Conservation (phyloP, 176 grass and related monocot genomes). For the Aegilops longissima region DNA sequence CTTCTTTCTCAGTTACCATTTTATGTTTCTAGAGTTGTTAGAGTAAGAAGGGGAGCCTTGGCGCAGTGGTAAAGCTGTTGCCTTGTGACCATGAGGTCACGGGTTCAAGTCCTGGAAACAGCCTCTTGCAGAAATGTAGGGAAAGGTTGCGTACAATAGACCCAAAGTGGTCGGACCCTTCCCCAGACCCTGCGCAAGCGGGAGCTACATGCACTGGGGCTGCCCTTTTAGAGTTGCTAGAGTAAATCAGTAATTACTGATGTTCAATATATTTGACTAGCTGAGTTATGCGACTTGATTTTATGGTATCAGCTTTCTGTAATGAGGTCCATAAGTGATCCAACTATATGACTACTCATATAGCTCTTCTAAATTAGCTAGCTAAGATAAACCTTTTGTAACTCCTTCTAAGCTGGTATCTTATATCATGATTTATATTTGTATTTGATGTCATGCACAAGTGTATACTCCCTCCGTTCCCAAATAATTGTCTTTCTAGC, state of each 20-base stretch:
- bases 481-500: too few relatives aligned
- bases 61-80: too few relatives aligned
- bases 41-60: not conserved
- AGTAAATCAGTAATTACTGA: not conserved
- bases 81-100: too few relatives aligned
- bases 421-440: not conserved
- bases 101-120: too few relatives aligned
- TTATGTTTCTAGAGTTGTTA: not conserved
- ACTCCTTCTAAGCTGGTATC: not conserved
- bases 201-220: too few relatives aligned
- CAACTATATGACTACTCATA: not conserved
- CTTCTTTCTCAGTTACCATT: constrained; percentile 21
- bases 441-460: not conserved
- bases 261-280: not conserved
- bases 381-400: not conserved
- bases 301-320: not conserved
- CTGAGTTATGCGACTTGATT: not conserved
- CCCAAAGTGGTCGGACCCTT: too few relatives aligned
- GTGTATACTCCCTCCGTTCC: too few relatives aligned
- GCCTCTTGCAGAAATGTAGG: too few relatives aligned
- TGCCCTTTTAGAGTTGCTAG: not conserved
- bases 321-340: not conserved
- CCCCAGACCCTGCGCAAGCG: too few relatives aligned
- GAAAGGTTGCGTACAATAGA: too few relatives aligned
- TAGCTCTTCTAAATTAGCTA: not conserved